A percentile compares a stretch with the other conserved stretches of the same genome.
Evolutionary conservation across 2,329 filamentous ascomycete genomes (phyloP).

Genomic region (Bipolaris cookei): DNA sequence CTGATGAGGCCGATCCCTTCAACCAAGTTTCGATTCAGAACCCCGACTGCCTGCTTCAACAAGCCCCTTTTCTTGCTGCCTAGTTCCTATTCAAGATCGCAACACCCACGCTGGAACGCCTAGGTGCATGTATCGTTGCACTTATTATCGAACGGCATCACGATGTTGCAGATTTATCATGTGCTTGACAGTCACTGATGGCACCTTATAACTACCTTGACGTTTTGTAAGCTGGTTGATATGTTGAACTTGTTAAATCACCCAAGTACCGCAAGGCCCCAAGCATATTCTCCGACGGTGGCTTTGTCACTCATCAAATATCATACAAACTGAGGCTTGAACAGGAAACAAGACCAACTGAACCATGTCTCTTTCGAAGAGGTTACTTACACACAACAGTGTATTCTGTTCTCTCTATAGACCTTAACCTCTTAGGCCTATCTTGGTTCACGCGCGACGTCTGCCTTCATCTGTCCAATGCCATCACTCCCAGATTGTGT

Average conservation of each 20-base stretch:
- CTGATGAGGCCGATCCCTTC: slow-evolving; percentile 46
- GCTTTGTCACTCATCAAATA: not conserved
- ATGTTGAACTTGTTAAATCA: not conserved
- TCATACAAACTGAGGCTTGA: too few species aligned
- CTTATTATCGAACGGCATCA: not conserved
- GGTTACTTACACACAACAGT: too few species aligned
- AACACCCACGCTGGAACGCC: not conserved
- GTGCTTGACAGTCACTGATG: not conserved
- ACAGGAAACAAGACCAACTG: too few species aligned
- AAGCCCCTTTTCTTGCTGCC: not conserved
- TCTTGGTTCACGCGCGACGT: not conserved
- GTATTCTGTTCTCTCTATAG: too few species aligned
- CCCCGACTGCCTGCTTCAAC: not conserved
- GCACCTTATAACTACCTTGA: not conserved
- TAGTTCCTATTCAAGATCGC: not conserved
- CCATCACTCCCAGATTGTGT: not conserved
- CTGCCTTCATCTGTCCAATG: not conserved
- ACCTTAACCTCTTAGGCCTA: too few species aligned
- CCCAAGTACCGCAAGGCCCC: not conserved
- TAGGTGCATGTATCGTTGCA: not conserved
- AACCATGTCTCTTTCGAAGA: too few species aligned
- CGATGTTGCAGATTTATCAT: not conserved
- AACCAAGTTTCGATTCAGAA: not conserved
- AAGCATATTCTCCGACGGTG: not conserved
- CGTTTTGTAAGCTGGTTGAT: not conserved